phyloP scores from a whole-genome alignment of 1,284 basidiomycete species.

The Schizophyllum amplum region DNA sequence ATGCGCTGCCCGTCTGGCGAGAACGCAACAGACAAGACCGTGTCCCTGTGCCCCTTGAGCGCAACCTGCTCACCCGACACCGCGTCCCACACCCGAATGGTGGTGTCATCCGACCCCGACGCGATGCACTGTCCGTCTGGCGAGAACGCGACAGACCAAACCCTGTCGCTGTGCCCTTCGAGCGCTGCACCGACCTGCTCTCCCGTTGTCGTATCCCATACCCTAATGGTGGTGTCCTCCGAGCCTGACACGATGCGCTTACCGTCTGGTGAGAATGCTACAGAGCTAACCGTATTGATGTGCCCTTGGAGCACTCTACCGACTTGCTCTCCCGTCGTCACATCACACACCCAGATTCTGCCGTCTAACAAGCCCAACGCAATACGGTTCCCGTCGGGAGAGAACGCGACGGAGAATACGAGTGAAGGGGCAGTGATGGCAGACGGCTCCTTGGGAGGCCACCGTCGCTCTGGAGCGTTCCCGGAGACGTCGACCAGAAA shows the following conservation, averaged over 20 bases:
- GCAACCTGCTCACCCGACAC: neutral
- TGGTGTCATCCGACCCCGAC: constrained; percentile 5
- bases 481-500: neutral
- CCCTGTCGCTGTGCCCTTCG: neutral
- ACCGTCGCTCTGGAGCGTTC: neutral
- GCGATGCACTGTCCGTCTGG: constrained; percentile 6
- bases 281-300: neutral
- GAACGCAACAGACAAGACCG: constrained; percentile 31
- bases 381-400: constrained; percentile 1
- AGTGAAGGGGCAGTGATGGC: neutral
- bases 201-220: neutral
- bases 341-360: constrained; percentile 2
- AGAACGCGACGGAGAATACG: neutral
- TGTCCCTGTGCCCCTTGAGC: neutral
- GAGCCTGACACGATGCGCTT: neutral
- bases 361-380: neutral
- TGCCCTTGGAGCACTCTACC: neutral
- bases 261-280: constrained; percentile 1
- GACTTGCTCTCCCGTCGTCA: neutral
- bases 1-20: constrained; percentile 52
- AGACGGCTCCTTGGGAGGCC: neutral
- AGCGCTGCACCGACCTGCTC: neutral
- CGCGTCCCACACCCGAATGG: constrained; percentile 8
- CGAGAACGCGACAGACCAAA: constrained; percentile 10
- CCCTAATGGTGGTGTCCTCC: neutral